These are phyloP conservation scores for Zoysia japonica DNA, from an alignment of 176 grass and related monocot species.

Conservation along the genomic window DNA sequence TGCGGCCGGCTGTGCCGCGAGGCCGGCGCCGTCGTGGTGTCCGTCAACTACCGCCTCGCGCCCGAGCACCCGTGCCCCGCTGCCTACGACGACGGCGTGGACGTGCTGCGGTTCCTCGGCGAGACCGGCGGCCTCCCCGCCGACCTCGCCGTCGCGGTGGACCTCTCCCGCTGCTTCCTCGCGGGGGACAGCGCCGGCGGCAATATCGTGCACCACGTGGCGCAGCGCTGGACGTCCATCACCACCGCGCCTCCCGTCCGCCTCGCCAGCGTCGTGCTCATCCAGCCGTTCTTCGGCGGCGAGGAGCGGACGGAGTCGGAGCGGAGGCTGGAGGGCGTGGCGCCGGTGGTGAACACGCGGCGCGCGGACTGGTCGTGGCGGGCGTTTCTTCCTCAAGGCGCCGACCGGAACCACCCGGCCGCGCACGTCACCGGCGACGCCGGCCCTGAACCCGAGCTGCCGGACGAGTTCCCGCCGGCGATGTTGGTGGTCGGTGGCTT, in stretches of 20 bases:
- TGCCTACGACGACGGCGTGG: conserved; percentile 62
- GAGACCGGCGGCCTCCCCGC: background rate
- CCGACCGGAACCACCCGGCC: conserved; percentile 50
- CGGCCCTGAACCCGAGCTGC: conserved; percentile 15
- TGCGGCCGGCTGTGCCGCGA: conserved; percentile 53
- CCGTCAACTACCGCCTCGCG: conserved; percentile 66
- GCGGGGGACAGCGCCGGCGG: conserved; percentile 75
- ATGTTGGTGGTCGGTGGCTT: conserved; percentile 49
- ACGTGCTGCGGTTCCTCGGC: conserved; percentile 49
- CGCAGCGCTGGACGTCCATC: conserved; percentile 41
- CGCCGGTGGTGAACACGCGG: conserved; percentile 44
- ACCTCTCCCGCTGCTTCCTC: conserved; percentile 61
- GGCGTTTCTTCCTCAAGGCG: conserved; percentile 51
- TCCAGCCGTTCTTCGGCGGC: conserved; percentile 74
- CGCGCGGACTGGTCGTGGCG: conserved; percentile 52
- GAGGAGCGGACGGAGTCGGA: conserved; percentile 53
- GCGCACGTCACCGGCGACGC: conserved; percentile 45
- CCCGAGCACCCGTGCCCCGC: conserved; percentile 66
- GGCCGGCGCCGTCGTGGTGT: conserved; percentile 47
- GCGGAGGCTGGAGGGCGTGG: conserved; percentile 41
- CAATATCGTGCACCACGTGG: conserved; percentile 75
- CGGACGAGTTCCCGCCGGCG: conserved; percentile 47
- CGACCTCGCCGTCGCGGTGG: conserved; percentile 6
- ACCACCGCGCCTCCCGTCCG: background rate
- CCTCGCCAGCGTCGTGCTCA: conserved; percentile 38